These are phyloP conservation scores for Vitis hybrid DNA, from an alignment of 177 flowering plant genomes.

Conservation along the genomic window DNA sequence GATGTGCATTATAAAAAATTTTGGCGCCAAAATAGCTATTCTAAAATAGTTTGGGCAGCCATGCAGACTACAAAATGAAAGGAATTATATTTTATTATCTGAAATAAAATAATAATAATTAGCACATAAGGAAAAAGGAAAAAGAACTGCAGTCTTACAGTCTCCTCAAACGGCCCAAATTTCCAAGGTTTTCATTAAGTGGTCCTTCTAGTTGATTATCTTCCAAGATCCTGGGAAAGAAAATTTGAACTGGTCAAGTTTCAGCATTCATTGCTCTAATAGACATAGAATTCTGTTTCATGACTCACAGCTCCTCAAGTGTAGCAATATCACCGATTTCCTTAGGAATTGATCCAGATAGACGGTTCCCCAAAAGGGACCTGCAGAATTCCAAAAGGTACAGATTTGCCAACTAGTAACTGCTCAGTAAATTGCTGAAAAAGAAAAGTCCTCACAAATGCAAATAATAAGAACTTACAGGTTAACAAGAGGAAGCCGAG, in stretches of 20 bases:
- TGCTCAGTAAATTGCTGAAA: too few relatives aligned
- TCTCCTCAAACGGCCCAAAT: constrained; percentile 46
- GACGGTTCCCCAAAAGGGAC: constrained; percentile 62
- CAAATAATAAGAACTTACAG: constrained; percentile 46
- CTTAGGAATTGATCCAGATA: constrained; percentile 64
- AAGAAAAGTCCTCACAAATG: too few relatives aligned
- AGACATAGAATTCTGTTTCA: background rate
- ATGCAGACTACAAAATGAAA: too few relatives aligned
- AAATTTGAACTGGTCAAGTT: constrained; percentile 4
- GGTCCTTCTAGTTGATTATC: constrained; percentile 61
- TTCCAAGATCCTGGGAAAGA: constrained; percentile 51
- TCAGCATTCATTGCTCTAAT: background rate
- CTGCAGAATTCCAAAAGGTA: constrained; percentile 30
- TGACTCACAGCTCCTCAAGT: constrained; percentile 63
- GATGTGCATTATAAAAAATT: background rate
- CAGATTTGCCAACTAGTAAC: background rate
- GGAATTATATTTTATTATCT: too few relatives aligned
- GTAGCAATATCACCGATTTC: constrained; percentile 62
- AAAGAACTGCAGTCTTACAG: constrained; percentile 41
- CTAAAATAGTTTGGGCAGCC: too few relatives aligned
- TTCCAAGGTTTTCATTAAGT: constrained; percentile 61
- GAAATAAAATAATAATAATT: background rate
- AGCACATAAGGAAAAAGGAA: background rate
- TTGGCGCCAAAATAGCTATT: too few relatives aligned
- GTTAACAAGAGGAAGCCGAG: constrained; percentile 39